Percentiles rank a stretch among this genome's conserved stretches.
phyloP scores from a whole-genome alignment of 1,284 basidiomycete species.

The Porodaedalea pini region DNA sequence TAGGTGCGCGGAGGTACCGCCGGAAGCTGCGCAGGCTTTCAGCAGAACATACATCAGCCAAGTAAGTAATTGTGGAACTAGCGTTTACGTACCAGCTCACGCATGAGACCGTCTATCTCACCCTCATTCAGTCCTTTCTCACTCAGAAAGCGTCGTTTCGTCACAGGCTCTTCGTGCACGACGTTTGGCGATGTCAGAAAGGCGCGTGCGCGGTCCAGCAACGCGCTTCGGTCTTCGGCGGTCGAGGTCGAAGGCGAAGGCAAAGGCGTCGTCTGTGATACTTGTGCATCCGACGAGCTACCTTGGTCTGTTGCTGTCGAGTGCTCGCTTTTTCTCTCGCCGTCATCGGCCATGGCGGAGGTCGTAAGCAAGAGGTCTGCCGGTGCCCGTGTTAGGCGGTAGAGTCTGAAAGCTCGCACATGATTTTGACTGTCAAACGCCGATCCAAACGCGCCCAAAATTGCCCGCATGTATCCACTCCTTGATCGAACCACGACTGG shows the following conservation, averaged over 20 bases:
- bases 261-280: neutral
- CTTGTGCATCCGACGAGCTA: neutral
- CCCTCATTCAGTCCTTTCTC: conserved; percentile 65
- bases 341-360: conserved; percentile 1
- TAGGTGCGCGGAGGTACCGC: conserved; percentile 66
- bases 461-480: neutral
- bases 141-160: conserved; percentile 61
- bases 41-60: neutral
- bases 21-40: conserved; percentile 51
- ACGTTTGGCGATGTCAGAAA: conserved; percentile 68
- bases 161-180: conserved; percentile 47
- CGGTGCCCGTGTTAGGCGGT: too few relatives aligned
- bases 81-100: conserved; percentile 45
- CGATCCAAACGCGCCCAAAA: neutral
- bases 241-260: neutral
- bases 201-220: conserved; percentile 55
- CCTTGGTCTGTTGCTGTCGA: neutral
- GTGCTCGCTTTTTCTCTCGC: neutral
- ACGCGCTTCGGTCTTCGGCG: conserved; percentile 34
- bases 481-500: neutral
- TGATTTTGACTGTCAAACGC: neutral
- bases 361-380: neutral
- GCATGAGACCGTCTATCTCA: conserved; percentile 61
- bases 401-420: neutral
- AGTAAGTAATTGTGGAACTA: neutral